phyloP scores from a whole-genome alignment of 2,329 filamentous ascomycete genomes.

The Trichoderma sp. region DNA sequence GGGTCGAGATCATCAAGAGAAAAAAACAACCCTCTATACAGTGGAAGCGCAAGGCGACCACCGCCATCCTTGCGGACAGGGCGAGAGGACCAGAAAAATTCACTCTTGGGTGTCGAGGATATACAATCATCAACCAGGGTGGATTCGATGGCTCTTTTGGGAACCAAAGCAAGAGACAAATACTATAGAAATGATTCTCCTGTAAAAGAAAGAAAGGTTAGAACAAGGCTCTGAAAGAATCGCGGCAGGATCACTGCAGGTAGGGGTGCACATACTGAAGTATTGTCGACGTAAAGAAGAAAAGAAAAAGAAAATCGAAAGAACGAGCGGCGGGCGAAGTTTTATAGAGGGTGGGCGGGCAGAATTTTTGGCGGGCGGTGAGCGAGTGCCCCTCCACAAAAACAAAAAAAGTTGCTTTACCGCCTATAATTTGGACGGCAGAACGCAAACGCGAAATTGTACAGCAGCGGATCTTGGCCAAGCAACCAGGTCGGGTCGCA shows the following conservation, averaged over 20 bases:
- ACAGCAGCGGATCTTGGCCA: neutral
- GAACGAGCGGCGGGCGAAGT: constrained; percentile 37
- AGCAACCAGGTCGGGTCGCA: neutral
- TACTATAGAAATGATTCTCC: constrained; percentile 99
- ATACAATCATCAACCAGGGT: constrained; percentile 92
- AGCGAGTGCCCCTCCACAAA: neutral
- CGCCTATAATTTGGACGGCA: constrained; percentile 28
- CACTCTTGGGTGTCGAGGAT: constrained; percentile 91
- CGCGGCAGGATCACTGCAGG: constrained; percentile 28
- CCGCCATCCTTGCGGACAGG: constrained; percentile 67
- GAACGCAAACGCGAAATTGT: constrained; percentile 9
- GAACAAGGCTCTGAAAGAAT: constrained; percentile 24
- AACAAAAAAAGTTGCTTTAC: neutral
- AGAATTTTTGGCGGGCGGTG: constrained; percentile 19
- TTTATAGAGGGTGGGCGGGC: constrained; percentile 35
- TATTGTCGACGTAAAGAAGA: constrained; percentile 66
- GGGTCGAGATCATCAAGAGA: constrained; percentile 87
- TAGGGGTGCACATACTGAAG: constrained; percentile 54
- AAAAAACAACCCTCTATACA: constrained; percentile 75
- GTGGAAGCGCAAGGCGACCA: constrained; percentile 39
- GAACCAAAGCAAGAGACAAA: constrained; percentile 89
- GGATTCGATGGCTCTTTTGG: constrained; percentile 90
- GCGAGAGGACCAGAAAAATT: constrained; percentile 66
- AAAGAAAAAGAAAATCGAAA: constrained; percentile 51
- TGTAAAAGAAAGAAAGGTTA: constrained; percentile 38